Base-by-base conservation (phyloP, 2,329 filamentous ascomycete genomes). In the Fusarium sacchari region DNA sequence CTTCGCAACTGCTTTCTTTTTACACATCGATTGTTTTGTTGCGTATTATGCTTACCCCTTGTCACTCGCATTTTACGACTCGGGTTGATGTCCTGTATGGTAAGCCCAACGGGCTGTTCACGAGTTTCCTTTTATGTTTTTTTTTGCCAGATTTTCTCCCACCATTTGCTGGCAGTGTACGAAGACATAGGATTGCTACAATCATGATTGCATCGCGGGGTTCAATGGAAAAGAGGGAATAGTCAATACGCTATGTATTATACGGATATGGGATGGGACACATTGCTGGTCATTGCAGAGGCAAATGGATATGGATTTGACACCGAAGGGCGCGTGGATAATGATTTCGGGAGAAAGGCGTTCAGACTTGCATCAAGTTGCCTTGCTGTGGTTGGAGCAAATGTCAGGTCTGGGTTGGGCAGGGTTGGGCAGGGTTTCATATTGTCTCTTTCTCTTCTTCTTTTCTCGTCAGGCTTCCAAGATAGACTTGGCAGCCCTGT, bases 321-420 rank as follows among this genome's bases (percentile, higher is more conserved):
- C 24, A 74, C 39, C 39, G 46, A 30, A 36, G 69, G 73, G 73
- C 67, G 73, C 73, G 75, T 62, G 73, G 69, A 61, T 75, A 71
- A 72, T 77, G 76, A 71, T 70, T 77, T 69, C 69, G 65, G 63
- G 69, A 64, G 60, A 57, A 75, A 72, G 74, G 76, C 72, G 68
- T 64, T 65, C 42, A 63, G 64, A 59, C 53, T 70, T 72, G 67
- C 64, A 76, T 71, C 43, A 56, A 55, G 37, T 64, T 68, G 64
- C 74, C 64, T 67, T 65, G 63, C 46, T 67, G 68, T 60, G 62
- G 67, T 67, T 74, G 59, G 61, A 52, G 66, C 67, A 49, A 56
- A 57, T 67, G 57, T 57, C 43, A 60, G 71, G 57, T 44, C n/a
- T 30, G 60, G 61, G 62, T 53, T 59, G 68, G 62, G 57, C 22